Percentiles rank a stretch among this genome's conserved stretches.
Conservation (phyloP, 805 yeast genomes). For the Wickerhamomyces rabaulensis region DNA sequence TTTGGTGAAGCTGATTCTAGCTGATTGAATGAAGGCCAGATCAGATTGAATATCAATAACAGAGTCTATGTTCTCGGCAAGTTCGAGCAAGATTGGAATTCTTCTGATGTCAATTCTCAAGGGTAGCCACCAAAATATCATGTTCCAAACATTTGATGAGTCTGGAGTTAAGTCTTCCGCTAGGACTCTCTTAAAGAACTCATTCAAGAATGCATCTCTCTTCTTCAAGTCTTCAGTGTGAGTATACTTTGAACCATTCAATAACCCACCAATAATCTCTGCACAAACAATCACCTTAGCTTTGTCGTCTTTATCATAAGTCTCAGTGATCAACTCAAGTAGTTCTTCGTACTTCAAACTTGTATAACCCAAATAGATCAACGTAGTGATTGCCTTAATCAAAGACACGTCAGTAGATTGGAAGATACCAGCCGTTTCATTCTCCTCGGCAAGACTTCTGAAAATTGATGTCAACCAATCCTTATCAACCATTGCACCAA, state of each 20-base stretch:
- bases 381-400: slow-evolving; percentile 41
- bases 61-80: slow-evolving; percentile 39
- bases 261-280: slow-evolving; percentile 64
- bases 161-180: slow-evolving; percentile 67
- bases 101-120: slow-evolving; percentile 64
- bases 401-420: slow-evolving; percentile 61
- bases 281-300: slow-evolving; percentile 70
- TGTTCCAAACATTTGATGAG: slow-evolving; percentile 65
- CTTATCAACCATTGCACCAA: slow-evolving; percentile 43
- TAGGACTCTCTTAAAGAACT: slow-evolving; percentile 42
- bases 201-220: slow-evolving; percentile 43
- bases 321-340: slow-evolving; percentile 40
- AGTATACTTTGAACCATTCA: slow-evolving; percentile 44
- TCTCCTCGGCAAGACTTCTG: slow-evolving; percentile 52
- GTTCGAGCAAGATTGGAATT: slow-evolving; percentile 43
- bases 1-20: slow-evolving; percentile 52
- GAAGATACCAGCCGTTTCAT: slow-evolving; percentile 64
- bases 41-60: slow-evolving; percentile 43
- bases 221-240: slow-evolving; percentile 25
- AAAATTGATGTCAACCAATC: slow-evolving; percentile 55
- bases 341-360: slow-evolving; percentile 46
- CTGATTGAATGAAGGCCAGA: slow-evolving; percentile 60
- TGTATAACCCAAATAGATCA: slow-evolving; percentile 42
- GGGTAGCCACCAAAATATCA: slow-evolving; percentile 72
- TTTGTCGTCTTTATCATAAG: slow-evolving; percentile 63